Percentiles rank a stretch among this genome's conserved stretches.
Evolutionary conservation across 2,329 filamentous ascomycete species (phyloP).

Genomic region (Coniochaeta ligniaria): DNA sequence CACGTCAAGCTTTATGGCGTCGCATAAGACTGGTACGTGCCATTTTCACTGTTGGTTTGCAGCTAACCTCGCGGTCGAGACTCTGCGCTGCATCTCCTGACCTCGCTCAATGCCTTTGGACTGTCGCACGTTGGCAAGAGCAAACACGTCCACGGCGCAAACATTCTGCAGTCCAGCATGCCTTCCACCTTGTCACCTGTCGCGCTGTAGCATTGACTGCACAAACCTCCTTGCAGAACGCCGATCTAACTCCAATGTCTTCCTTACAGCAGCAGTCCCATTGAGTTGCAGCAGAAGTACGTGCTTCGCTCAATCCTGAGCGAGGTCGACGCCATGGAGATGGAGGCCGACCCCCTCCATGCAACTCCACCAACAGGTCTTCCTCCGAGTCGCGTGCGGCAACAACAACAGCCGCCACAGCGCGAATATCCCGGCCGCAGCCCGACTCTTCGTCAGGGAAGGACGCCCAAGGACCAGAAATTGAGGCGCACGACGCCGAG

Average conservation of each 20-base stretch:
- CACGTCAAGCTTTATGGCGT: conserved; percentile 2
- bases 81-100: background rate
- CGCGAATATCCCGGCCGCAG: background rate
- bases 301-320: background rate
- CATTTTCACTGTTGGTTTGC: background rate
- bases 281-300: background rate
- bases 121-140: background rate
- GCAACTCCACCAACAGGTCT: conserved; percentile 9
- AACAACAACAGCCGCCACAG: conserved; percentile 8
- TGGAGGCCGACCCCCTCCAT: conserved; percentile 11
- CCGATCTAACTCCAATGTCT: conserved; percentile 14
- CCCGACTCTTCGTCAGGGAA: conserved; percentile 2
- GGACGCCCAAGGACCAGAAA: conserved; percentile 7
- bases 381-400: conserved; percentile 10
- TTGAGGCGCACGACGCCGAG: conserved; percentile 12
- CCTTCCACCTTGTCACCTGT: background rate
- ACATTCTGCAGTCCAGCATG: background rate
- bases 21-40: background rate
- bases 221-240: background rate
- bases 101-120: background rate
- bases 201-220: too few species aligned
- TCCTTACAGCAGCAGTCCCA: background rate
- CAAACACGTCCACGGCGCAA: background rate
- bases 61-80: background rate
- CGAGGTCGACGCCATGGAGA: conserved; percentile 4